Evolutionary conservation across 2,329 filamentous ascomycete genomes (phyloP).

Genomic region (Mycosphaerelloides madeirae): DNA sequence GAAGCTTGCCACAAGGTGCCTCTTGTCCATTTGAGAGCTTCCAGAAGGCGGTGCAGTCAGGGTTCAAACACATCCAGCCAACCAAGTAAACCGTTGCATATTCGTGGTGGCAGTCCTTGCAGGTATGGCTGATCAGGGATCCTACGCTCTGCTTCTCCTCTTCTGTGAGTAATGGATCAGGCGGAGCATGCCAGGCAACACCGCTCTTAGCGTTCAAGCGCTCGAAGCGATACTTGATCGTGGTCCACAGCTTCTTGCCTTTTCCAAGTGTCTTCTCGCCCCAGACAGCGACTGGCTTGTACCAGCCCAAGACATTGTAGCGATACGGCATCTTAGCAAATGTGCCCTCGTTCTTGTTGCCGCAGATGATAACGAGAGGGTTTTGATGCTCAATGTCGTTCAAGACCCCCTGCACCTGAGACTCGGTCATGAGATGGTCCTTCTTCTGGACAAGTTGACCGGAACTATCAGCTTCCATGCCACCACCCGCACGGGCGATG

Average conservation of each 20-base stretch:
- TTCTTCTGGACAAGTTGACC: slow-evolving; percentile 45
- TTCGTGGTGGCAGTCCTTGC: slow-evolving; percentile 25
- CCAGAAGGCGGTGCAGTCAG: slow-evolving; percentile 54
- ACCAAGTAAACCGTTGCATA: slow-evolving; percentile 40
- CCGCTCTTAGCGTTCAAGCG: slow-evolving; percentile 50
- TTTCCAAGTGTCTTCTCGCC: slow-evolving; percentile 49
- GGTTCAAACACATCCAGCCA: slow-evolving; percentile 57
- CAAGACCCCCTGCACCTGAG: slow-evolving; percentile 38
- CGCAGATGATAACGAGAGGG: slow-evolving; percentile 51
- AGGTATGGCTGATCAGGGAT: slow-evolving; percentile 33
- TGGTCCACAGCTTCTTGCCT: slow-evolving; percentile 26
- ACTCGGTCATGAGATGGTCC: slow-evolving; percentile 41
- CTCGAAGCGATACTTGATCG: slow-evolving; percentile 61
- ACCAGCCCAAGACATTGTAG: slow-evolving; percentile 65
- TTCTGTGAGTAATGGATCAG: slow-evolving; percentile 10
- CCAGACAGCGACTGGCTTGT: slow-evolving; percentile 66
- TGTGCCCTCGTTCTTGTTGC: slow-evolving; percentile 48
- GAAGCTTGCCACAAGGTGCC: slow-evolving; percentile 32
- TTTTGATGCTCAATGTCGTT: slow-evolving; percentile 45
- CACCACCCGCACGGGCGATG: slow-evolving; percentile 59
- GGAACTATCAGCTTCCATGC: slow-evolving; percentile 43
- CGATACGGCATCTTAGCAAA: slow-evolving; percentile 50
- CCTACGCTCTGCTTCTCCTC: slow-evolving; percentile 8
- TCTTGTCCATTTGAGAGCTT: slow-evolving; percentile 34
- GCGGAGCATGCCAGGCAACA: slow-evolving; percentile 45